These are phyloP conservation scores for Paramecium biaurelia DNA, from an alignment of 73 alveolate genomes.

Conservation along the genomic window DNA sequence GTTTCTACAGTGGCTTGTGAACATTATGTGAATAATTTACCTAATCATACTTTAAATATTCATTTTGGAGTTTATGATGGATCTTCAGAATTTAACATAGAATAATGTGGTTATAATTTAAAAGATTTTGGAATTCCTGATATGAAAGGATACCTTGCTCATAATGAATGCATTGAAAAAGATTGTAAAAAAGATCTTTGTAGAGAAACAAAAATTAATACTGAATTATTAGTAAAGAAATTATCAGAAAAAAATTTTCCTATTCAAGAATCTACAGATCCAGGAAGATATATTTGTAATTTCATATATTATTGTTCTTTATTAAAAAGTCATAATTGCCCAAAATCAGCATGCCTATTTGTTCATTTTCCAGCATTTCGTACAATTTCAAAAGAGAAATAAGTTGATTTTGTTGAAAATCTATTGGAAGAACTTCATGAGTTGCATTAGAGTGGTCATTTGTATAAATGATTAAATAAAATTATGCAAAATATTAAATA, in stretches of 20 bases:
- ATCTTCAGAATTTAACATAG: not conserved
- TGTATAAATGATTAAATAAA: not conserved
- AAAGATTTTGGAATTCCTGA: conserved; percentile 46
- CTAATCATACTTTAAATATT: not conserved
- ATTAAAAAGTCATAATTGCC: not conserved
- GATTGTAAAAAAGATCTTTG: not conserved
- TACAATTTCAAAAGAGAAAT: not conserved
- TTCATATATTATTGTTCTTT: conserved; percentile 33
- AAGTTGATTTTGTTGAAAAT: not conserved
- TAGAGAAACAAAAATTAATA: not conserved
- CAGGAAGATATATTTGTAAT: conserved; percentile 45
- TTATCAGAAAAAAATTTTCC: not conserved
- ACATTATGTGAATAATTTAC: not conserved
- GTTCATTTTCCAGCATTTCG: conserved; percentile 40
- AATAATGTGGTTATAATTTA: not conserved
- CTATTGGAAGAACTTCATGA: not conserved
- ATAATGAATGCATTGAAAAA: conserved; percentile 13
- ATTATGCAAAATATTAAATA: not conserved
- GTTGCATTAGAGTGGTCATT: not conserved
- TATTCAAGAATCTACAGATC: not conserved
- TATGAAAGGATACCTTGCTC: conserved; percentile 23
- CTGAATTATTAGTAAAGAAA: not conserved
- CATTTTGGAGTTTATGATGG: conserved; percentile 53
- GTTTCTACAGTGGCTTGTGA: conserved; percentile 41
- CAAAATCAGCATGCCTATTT: not conserved